Evolutionary conservation across 768 basidiomycete genomes (phyloP), one percentile per base, ranked within the genome.

Genomic region (Amanita exitialis): DNA sequence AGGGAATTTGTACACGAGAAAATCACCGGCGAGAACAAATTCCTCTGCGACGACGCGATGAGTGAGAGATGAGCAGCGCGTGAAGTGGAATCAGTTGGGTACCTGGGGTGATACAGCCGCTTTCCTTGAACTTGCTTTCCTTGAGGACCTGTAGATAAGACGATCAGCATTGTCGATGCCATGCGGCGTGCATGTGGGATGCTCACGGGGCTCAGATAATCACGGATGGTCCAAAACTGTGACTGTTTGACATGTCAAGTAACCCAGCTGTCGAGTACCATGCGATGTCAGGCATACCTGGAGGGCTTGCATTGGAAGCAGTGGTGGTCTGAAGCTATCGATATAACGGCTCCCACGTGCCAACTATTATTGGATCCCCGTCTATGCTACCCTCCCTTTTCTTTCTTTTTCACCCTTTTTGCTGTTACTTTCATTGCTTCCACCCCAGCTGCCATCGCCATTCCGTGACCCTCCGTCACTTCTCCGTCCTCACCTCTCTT

Each of bases 81-180:
- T 13, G 27, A 37, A 45, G 43, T 58, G 52, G 27, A 23, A 27
- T 10, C 23, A 23, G 25, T 35, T 27, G 66, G 78, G 54, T 51
- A 92, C 90, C 92, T 54, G 92, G 93, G 15, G 89, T 96, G 58
- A 97, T 94, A 49, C 94, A 78, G 6, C 96, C 96, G 61, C 95
- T 90, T 67, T 99, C 96, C 66, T 95, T 97, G 77, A 99, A 99
- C 66, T 98, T 98, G 72, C 89, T 92, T 71, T 98, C 94, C 62
- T 85, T 90, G 57, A 98, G 79, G 20, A 99, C 93, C 92, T 96
- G 56, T 38, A 57, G 36, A 64, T 58, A 53, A 60, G 64, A 64
- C 57, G 59, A 55, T 65, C 54, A 67, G 62, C 54, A 42, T 12
- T 61, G 60, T 64, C 67, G 65, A 54, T 58, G 56, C 44, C 55